Evolutionary conservation across 1,284 basidiomycete species (phyloP).

Genomic region (Singerocomus rubriflavus): DNA sequence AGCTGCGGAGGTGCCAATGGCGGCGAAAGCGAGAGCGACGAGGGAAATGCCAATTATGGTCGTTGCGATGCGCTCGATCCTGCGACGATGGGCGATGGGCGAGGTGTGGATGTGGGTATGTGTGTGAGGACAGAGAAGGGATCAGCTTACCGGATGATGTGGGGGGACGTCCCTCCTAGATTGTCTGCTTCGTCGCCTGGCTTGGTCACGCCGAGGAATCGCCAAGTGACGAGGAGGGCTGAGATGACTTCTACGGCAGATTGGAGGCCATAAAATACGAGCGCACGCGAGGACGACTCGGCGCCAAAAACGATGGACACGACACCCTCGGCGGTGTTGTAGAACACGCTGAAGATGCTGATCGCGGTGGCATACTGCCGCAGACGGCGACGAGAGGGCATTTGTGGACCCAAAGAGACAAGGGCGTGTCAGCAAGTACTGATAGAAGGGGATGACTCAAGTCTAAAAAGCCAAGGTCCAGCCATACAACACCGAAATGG

Average conservation of each 20-base stretch:
- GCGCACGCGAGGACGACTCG: slow-evolving; percentile 43
- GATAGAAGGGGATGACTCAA: too few relatives aligned
- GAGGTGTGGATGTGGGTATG: too few relatives aligned
- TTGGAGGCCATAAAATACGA: slow-evolving; percentile 52
- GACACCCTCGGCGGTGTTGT: slow-evolving; percentile 31
- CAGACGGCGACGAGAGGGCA: slow-evolving; percentile 22
- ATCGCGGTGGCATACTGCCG: slow-evolving; percentile 34
- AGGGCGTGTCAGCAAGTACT: too few relatives aligned
- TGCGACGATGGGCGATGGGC: neutral
- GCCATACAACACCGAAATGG: too few relatives aligned
- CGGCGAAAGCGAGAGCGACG: slow-evolving; percentile 36
- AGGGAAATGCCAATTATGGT: slow-evolving; percentile 38
- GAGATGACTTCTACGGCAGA: slow-evolving; percentile 27
- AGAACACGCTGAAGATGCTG: slow-evolving; percentile 34
- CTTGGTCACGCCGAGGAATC: slow-evolving; percentile 36
- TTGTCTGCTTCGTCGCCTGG: slow-evolving; percentile 33
- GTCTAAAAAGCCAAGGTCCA: too few relatives aligned
- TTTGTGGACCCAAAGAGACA: too few relatives aligned
- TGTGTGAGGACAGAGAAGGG: too few relatives aligned
- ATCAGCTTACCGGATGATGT: slow-evolving; percentile 33
- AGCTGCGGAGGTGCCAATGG: slow-evolving; percentile 35
- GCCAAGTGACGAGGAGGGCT: slow-evolving; percentile 32
- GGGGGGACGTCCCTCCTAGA: slow-evolving; percentile 3
- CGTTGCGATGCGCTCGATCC: slow-evolving; percentile 37
- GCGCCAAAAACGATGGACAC: slow-evolving; percentile 44